Evolutionary conservation across 106 monocot genomes (phyloP), one percentile per base, ranked within the genome.

Genomic region (Xerophyta viscosa): DNA sequence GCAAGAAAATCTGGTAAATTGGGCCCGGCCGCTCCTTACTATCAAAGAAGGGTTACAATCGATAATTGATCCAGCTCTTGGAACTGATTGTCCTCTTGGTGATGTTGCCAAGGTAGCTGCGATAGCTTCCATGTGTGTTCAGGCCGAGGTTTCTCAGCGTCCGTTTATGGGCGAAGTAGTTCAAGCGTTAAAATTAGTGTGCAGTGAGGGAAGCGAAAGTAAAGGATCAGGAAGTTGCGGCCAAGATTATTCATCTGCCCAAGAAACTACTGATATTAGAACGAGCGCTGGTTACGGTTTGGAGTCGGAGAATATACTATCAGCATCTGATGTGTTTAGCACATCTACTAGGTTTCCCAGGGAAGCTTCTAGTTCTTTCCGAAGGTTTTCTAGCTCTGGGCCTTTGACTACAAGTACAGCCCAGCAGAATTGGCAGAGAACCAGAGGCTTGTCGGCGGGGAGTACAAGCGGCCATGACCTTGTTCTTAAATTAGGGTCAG

Each of bases 91-190:
- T 10, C 57, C 83, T 8, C 48, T 66, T 14, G 92, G 87, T 33
- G 67, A 62, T 20, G 27, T 80, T 11, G 77, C 83, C 11, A 93
- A 93, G 68, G 92, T 83, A 25, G 83, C 83, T 12, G 92, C 92
- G 28, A 93, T 93, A 21, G 92, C 92, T 25, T 87, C 92, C 28
- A 93, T 93, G 92, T 93, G 92, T 43, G 87, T 93, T 31, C 87
- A 93, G 48, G 80, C 92, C 0, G 92, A 93, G 49, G 92, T 93
- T 27, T 76, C 92, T 0, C 79, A 93, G 36, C 87, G 92, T 15
- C 92, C 92, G 3, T 86, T 78, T 46, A 93, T 93, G 92, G 77
- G 92, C 22, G 92, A 93, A 62, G 92, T 93, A 23, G 92, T 93
- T 17, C 92, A 93, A 58, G 92, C 92, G 37, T 60, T 93, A 47